These are phyloP conservation scores for Hypoxylon sp. DNA, from an alignment of 2,329 filamentous ascomycete species.

Conservation along the genomic window DNA sequence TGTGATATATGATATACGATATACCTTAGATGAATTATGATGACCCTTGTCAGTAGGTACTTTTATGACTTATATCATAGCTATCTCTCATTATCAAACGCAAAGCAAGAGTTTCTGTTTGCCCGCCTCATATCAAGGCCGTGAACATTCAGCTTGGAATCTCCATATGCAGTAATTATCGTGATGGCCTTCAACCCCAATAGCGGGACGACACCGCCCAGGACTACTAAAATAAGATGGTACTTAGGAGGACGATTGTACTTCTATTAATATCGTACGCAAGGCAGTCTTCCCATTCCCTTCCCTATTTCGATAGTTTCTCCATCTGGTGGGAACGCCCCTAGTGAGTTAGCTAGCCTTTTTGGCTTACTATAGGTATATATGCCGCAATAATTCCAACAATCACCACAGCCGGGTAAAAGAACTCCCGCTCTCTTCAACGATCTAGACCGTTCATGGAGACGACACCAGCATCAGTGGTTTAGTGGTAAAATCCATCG, in stretches of 20 bases:
- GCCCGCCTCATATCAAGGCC: too few relatives aligned
- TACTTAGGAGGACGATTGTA: too few relatives aligned
- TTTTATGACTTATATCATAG: too few relatives aligned
- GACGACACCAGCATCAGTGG: constrained; percentile 56
- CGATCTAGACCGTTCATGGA: not conserved
- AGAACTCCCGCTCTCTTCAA: not conserved
- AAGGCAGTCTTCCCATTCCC: not conserved
- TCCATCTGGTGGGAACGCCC: not conserved
- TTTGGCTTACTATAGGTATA: not conserved
- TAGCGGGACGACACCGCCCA: too few relatives aligned
- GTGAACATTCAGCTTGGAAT: too few relatives aligned
- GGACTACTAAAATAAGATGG: too few relatives aligned
- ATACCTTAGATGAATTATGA: constrained; percentile 4
- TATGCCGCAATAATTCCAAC: not conserved
- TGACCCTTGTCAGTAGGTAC: constrained; percentile 12
- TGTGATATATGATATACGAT: constrained; percentile 3
- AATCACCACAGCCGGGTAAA: constrained; percentile 1
- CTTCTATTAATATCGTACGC: not conserved
- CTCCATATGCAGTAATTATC: too few relatives aligned
- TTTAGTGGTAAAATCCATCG: constrained; percentile 69
- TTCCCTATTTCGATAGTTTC: not conserved
- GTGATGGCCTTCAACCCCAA: too few relatives aligned
- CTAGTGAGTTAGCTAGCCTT: not conserved
- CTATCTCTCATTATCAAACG: too few relatives aligned
- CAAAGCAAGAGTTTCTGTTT: too few relatives aligned